These are phyloP conservation scores for Capsaspora owczarzaki DNA, from an alignment of 78 protist genomes.

Conservation along the genomic window DNA sequence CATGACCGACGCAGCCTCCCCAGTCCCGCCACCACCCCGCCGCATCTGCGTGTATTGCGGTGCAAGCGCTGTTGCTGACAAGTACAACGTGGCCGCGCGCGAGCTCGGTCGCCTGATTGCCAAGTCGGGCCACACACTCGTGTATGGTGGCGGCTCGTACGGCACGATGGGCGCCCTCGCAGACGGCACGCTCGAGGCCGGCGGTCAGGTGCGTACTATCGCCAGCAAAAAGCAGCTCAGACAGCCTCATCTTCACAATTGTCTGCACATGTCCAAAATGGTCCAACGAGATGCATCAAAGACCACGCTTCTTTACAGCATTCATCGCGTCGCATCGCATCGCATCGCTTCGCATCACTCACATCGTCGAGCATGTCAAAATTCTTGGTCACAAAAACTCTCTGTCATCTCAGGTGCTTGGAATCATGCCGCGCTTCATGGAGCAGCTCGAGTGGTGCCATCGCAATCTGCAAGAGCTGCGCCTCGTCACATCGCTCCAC, in stretches of 20 bases:
- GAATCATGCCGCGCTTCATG: neutral
- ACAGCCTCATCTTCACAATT: no score
- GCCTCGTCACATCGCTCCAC: neutral
- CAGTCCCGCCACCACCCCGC: neutral
- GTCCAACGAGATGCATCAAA: no score
- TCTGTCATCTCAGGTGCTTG: no score
- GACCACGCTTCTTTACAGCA: no score
- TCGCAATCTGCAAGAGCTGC: neutral
- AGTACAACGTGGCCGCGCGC: neutral
- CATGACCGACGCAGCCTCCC: neutral
- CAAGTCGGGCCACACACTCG: neutral
- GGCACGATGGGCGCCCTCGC: neutral
- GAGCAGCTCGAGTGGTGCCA: neutral
- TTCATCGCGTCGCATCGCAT: no score
- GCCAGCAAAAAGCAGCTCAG: no score
- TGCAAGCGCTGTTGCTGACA: neutral
- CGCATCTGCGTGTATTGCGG: neutral
- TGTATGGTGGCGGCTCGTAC: neutral
- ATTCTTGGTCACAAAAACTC: no score
- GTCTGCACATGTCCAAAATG: no score
- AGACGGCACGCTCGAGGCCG: neutral
- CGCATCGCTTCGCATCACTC: no score
- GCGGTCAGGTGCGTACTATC: no score
- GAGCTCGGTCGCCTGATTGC: neutral
- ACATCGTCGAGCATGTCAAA: no score